A percentile compares a stretch with the other conserved stretches of the same genome.
phyloP scores from a whole-genome alignment of 441 rosid genomes.

The Croton laevigatus region DNA sequence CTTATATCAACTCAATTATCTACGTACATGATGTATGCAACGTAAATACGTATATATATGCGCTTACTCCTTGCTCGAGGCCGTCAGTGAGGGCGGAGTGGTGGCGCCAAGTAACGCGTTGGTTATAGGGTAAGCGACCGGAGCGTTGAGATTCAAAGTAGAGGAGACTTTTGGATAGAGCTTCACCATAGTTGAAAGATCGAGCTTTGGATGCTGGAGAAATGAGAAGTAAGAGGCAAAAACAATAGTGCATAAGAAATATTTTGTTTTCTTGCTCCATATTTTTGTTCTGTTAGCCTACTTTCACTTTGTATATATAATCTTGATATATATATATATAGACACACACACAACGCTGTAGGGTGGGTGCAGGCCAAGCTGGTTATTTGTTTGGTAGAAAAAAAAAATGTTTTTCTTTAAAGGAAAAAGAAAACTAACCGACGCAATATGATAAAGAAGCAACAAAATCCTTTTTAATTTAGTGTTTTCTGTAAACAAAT shows the following conservation, averaged over 20 bases:
- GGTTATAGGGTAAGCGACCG: constrained; percentile 80
- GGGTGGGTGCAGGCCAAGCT: too few species aligned
- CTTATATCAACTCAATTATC: neutral
- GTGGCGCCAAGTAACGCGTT: constrained; percentile 79
- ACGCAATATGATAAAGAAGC: too few species aligned
- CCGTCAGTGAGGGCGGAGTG: constrained; percentile 91
- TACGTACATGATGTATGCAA: neutral
- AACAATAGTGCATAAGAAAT: constrained; percentile 5
- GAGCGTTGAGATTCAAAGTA: constrained; percentile 93
- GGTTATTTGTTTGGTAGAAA: too few species aligned
- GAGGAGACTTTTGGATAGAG: constrained; percentile 73
- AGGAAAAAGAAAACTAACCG: too few species aligned
- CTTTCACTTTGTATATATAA: neutral
- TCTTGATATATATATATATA: too few species aligned
- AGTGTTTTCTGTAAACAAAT: too few species aligned
- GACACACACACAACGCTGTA: too few species aligned
- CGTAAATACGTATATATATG: too few species aligned
- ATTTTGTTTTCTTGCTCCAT: neutral
- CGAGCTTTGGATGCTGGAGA: constrained; percentile 4
- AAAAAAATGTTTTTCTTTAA: too few species aligned
- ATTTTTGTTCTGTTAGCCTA: neutral
- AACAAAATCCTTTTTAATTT: too few species aligned
- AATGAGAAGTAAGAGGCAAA: constrained; percentile 23
- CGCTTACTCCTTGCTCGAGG: constrained; percentile 78
- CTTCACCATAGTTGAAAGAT: constrained; percentile 59